Evolutionary conservation across 2,329 filamentous ascomycete genomes (phyloP), one percentile per base, ranked within the genome.

Genomic region (Aspergillus clavatus): DNA sequence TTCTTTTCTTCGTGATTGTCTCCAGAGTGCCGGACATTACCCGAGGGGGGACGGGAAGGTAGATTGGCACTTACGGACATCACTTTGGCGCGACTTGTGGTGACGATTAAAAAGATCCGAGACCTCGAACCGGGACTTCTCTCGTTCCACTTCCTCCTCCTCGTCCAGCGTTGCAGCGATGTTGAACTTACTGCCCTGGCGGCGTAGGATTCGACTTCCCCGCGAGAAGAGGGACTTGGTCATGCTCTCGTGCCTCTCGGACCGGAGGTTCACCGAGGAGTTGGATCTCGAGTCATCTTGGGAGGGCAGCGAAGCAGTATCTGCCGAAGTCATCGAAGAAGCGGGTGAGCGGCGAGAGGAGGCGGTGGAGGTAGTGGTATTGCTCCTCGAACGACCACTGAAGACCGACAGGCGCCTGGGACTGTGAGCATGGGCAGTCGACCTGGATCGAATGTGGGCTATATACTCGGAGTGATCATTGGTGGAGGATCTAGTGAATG

Each of bases 301-400:
- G 7, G 57, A 59, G 16, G 58, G 58, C 35, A 57, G 44, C 1
- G 62, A 59, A 24, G 60, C 52, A 21, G 52, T 52, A 38, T 69
- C 67, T 27, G 53, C 54, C 19, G 65, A 69, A 28, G 63, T 63
- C 65, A 69, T 65, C 16, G 68, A 69, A 14, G 69, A 70, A 31
- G 67, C 68, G n/a, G 74, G 71, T 12, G 73, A 75, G 35, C 65
- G 70, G 47, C 60, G 63, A 14, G 65, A 66, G 16, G 75, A 73
- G 33, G 73, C 50, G 52, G 69, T 72, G 1, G 78, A 77, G 7
- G 76, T 81, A 48, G 72, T 75, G 19, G 73, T 74, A 31, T 71
- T 71, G 50, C 67, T 70, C 48, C 68, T 57, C 6, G 68, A 67
- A 14, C 68, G 67, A 27, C 63, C 61, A 41, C 59, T 58, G 27